Percentiles rank a stretch among this genome's conserved stretches.
These are phyloP conservation scores for Fusarium irregulare DNA, from an alignment of 2,329 filamentous ascomycete species.

Conservation along the genomic window DNA sequence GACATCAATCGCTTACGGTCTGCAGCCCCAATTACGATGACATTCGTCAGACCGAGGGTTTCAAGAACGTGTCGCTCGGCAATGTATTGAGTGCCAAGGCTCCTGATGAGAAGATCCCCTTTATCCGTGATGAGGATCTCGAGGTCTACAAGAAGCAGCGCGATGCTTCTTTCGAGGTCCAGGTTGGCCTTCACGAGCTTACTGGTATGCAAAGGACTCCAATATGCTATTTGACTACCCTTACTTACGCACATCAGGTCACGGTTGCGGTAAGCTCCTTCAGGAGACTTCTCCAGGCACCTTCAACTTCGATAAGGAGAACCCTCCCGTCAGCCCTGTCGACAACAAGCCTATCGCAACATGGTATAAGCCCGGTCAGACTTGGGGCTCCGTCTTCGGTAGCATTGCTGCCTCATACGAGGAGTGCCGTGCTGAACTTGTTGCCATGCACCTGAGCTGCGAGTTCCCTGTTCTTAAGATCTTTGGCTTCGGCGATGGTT, in stretches of 20 bases:
- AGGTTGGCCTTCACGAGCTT: slow-evolving; percentile 94
- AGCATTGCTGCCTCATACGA: slow-evolving; percentile 89
- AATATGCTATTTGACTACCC: background rate
- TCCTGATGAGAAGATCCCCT: slow-evolving; percentile 90
- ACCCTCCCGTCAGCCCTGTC: slow-evolving; percentile 84
- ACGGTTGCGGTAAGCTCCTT: slow-evolving; percentile 92
- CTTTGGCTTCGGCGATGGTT: slow-evolving; percentile 89
- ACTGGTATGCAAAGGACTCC: slow-evolving; percentile 54
- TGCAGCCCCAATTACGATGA: slow-evolving; percentile 74
- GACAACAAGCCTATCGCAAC: slow-evolving; percentile 79
- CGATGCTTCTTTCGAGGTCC: slow-evolving; percentile 91
- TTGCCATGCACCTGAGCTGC: slow-evolving; percentile 90
- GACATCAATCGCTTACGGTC: slow-evolving; percentile 22
- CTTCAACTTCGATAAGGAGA: slow-evolving; percentile 88
- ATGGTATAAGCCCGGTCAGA: slow-evolving; percentile 96
- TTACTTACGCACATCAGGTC: slow-evolving; percentile 61
- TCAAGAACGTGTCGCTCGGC: slow-evolving; percentile 93
- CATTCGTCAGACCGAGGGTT: slow-evolving; percentile 84
- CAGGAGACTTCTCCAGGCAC: slow-evolving; percentile 85
- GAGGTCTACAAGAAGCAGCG: slow-evolving; percentile 84
- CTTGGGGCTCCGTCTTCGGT: slow-evolving; percentile 93
- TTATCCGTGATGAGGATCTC: slow-evolving; percentile 83
- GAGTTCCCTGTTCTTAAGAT: slow-evolving; percentile 90
- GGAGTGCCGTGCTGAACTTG: slow-evolving; percentile 93
- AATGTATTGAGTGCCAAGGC: slow-evolving; percentile 94